A percentile compares a stretch with the other conserved stretches of the same genome.
Evolutionary conservation across 2,329 filamentous ascomycete genomes (phyloP).

Genomic region (Botrytis fabae): DNA sequence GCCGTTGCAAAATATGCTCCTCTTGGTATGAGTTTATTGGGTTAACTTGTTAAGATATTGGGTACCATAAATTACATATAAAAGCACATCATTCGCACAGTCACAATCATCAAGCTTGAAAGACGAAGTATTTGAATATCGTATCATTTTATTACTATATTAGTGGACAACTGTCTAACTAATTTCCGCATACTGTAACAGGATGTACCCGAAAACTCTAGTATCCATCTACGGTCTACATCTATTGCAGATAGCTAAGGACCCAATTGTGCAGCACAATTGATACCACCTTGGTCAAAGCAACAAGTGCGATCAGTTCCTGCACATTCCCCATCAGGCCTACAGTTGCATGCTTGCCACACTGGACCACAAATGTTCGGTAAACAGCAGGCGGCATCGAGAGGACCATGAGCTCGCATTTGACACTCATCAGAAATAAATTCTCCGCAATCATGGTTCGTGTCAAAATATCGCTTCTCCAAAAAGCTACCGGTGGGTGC

Average conservation of each 20-base stretch:
- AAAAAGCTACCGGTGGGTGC: neutral
- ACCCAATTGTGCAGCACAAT: neutral
- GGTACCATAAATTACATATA: no score
- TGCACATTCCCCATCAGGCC: neutral
- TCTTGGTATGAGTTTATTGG: neutral
- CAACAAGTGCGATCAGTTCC: neutral
- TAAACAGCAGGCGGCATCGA: neutral
- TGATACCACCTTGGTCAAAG: neutral
- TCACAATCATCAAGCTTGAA: neutral
- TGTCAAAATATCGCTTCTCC: neutral
- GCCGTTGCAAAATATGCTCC: neutral
- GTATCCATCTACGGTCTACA: neutral
- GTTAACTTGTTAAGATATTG: neutral
- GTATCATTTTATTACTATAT: neutral
- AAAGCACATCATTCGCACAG: no score
- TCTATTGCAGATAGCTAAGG: neutral
- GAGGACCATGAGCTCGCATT: accelerated
- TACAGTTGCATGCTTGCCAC: neutral
- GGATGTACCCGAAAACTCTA: conserved; percentile 7
- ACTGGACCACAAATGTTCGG: neutral
- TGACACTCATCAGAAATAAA: neutral
- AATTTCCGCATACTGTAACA: neutral
- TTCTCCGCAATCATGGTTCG: neutral
- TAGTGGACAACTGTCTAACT: neutral
- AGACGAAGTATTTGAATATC: neutral